phyloP scores from a whole-genome alignment of 108 stramenopile species.

The Discostella pseudostelligera region DNA sequence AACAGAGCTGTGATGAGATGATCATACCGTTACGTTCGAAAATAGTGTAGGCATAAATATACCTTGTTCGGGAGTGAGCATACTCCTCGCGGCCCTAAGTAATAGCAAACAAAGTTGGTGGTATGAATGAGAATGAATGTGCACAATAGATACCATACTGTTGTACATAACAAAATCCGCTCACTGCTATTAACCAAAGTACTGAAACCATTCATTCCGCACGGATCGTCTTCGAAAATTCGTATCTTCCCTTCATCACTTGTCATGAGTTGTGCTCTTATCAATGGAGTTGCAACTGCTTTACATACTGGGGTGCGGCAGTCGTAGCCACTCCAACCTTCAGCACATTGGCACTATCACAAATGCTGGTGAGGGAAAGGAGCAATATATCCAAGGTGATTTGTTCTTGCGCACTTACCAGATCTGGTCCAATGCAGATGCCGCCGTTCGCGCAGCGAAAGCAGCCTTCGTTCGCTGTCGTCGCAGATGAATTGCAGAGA shows the following conservation, averaged over 20 bases:
- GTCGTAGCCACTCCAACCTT: slow-evolving; percentile 85
- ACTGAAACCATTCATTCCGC: slow-evolving; percentile 53
- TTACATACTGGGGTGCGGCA: slow-evolving; percentile 82
- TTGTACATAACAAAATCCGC: neutral
- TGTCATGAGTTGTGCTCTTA: slow-evolving; percentile 65
- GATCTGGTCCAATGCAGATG: slow-evolving; percentile 76
- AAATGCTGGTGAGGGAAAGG: neutral
- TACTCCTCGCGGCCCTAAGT: slow-evolving; percentile 56
- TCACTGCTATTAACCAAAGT: slow-evolving; percentile 21
- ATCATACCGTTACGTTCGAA: neutral
- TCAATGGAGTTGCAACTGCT: slow-evolving; percentile 56
- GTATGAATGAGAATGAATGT: neutral
- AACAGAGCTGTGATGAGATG: neutral
- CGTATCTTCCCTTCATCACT: slow-evolving; percentile 63
- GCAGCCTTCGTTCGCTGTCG: slow-evolving; percentile 81
- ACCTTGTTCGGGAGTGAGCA: slow-evolving; percentile 77
- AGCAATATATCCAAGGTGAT: neutral
- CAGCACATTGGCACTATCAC: slow-evolving; percentile 61
- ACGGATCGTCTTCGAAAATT: slow-evolving; percentile 84
- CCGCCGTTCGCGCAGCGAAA: slow-evolving; percentile 86
- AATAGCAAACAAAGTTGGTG: neutral
- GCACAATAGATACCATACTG: neutral
- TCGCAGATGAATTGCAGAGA: slow-evolving; percentile 57
- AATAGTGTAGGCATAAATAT: neutral
- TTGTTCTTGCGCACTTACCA: slow-evolving; percentile 6